A percentile compares a stretch with the other conserved stretches of the same genome.
Evolutionary conservation across 1,139 yeast genomes (phyloP).

Genomic region (Magnusiomyces paraingens): DNA sequence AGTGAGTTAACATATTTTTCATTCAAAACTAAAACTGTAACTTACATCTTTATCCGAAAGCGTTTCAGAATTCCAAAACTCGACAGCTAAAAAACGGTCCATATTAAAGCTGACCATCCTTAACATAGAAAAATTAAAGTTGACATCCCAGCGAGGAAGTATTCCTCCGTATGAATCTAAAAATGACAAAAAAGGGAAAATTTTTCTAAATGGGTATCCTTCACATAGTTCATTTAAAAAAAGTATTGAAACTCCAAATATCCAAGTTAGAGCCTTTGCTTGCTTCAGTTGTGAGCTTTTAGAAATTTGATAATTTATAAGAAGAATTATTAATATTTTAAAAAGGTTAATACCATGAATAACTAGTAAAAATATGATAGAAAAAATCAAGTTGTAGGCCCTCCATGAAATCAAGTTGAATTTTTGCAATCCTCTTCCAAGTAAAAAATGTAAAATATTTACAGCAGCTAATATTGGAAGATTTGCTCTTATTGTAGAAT

Average conservation of each 20-base stretch:
- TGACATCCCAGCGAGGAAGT: constrained; percentile 90
- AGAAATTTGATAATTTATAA: constrained; percentile 50
- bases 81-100: constrained; percentile 45
- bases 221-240: constrained; percentile 70
- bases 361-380: constrained; percentile 58
- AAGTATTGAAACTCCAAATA: constrained; percentile 65
- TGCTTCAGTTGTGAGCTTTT: constrained; percentile 31
- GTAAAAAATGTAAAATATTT: constrained; percentile 45
- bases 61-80: constrained; percentile 2
- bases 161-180: constrained; percentile 51
- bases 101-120: constrained; percentile 77
- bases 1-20: constrained; percentile 6
- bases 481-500: constrained; percentile 79
- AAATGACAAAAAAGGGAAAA: constrained; percentile 36
- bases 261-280: constrained; percentile 48
- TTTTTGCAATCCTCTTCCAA: constrained; percentile 38
- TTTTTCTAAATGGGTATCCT: constrained; percentile 44
- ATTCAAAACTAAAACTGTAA: not conserved
- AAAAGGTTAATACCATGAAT: constrained; percentile 75
- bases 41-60: constrained; percentile 14
- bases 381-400: constrained; percentile 65
- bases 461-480: constrained; percentile 54
- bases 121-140: constrained; percentile 80
- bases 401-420: constrained; percentile 13
- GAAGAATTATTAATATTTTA: constrained; percentile 53